Percentiles rank a stretch among this genome's conserved stretches.
These are phyloP conservation scores for Aphanomyces invadans DNA, from an alignment of 352 stramenopile genomes.

Conservation along the genomic window DNA sequence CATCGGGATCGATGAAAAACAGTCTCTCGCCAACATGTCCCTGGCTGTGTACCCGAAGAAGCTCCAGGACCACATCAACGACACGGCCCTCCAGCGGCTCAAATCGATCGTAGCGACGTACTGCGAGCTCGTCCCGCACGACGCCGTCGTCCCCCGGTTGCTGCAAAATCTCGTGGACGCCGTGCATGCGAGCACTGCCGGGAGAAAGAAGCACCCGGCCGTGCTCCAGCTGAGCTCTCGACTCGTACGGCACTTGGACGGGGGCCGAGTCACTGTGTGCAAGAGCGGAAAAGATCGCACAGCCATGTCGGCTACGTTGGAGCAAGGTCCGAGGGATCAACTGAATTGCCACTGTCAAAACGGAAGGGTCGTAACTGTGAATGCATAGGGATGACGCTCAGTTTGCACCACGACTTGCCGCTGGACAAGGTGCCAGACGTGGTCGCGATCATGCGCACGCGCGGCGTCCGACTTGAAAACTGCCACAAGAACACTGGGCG, in stretches of 20 bases:
- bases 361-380: no score
- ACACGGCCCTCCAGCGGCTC: conserved; percentile 38
- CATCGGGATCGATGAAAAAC: conserved; percentile 68
- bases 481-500: conserved; percentile 71
- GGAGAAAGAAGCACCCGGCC: conserved; percentile 6
- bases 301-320: conserved; percentile 94
- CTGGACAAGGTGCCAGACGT: conserved; percentile 24
- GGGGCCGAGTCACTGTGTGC: conserved; percentile 89
- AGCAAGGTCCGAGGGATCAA: conserved; percentile 51
- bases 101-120: conserved; percentile 22
- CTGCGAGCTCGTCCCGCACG: neutral
- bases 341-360: no score
- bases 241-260: conserved; percentile 76
- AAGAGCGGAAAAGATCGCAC: conserved; percentile 96
- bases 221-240: conserved; percentile 32
- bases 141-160: neutral
- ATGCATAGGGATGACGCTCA: neutral
- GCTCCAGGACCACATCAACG: conserved; percentile 69
- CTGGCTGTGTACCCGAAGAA: conserved; percentile 42
- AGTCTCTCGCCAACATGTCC: conserved; percentile 67
- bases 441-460: conserved; percentile 70
- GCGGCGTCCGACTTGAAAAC: conserved; percentile 63
- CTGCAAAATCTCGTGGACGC: neutral
- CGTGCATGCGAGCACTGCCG: conserved; percentile 1
- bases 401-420: conserved; percentile 1